A percentile compares a stretch with the other conserved stretches of the same genome.
phyloP scores from a whole-genome alignment of 352 stramenopile species.

The Phytophthora meadii region DNA sequence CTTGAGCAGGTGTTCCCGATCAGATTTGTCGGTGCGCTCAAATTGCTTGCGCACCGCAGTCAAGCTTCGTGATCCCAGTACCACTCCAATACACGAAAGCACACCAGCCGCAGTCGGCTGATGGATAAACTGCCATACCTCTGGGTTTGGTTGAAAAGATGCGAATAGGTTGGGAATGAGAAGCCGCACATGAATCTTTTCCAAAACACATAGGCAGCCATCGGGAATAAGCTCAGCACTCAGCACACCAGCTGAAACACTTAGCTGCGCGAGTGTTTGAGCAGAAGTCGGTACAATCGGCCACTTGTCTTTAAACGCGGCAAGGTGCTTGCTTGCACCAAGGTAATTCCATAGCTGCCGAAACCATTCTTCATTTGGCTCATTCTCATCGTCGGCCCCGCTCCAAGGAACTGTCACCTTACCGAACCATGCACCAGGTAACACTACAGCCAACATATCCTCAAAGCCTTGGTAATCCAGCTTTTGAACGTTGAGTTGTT shows the following conservation, averaged over 20 bases:
- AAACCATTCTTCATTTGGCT: constrained; percentile 61
- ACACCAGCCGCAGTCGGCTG: constrained; percentile 68
- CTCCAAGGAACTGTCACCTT: constrained; percentile 37
- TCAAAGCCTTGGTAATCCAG: constrained; percentile 61
- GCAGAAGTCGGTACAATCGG: constrained; percentile 70
- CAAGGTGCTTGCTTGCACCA: constrained; percentile 49
- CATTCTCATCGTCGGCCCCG: constrained; percentile 10
- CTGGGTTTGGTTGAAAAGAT: constrained; percentile 53
- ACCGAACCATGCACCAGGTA: constrained; percentile 58
- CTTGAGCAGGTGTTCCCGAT: constrained; percentile 48
- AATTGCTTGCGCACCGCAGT: constrained; percentile 22
- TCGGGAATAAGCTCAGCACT: constrained; percentile 61
- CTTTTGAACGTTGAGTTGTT: constrained; percentile 56
- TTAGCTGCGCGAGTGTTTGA: constrained; percentile 48
- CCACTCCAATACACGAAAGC: constrained; percentile 48
- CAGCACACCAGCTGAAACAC: constrained; percentile 51
- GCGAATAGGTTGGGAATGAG: constrained; percentile 65
- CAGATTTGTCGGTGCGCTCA: constrained; percentile 20
- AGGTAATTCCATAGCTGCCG: constrained; percentile 70
- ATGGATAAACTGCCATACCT: constrained; percentile 80
- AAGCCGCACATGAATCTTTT: constrained; percentile 60
- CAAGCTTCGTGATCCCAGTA: constrained; percentile 15
- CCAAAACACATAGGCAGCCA: constrained; percentile 45
- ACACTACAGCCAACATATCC: constrained; percentile 55
- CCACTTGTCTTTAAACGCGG: constrained; percentile 67